These are phyloP conservation scores for Sclerotinia trifoliorum DNA, from an alignment of 2,329 filamentous ascomycete species.

Conservation along the genomic window DNA sequence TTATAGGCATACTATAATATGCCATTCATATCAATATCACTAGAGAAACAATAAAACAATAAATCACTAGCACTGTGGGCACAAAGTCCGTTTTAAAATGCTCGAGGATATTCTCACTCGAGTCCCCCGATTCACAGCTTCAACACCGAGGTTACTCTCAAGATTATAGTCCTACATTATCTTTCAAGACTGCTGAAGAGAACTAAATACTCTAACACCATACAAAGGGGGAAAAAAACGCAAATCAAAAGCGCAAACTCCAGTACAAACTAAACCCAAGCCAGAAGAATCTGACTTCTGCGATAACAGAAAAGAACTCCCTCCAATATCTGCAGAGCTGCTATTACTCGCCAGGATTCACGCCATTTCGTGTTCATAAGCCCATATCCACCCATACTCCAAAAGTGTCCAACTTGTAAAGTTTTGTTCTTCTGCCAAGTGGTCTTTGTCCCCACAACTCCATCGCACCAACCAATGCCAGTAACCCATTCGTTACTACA, in stretches of 20 bases:
- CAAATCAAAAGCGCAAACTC: neutral
- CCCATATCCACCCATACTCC: neutral
- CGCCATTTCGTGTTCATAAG: neutral
- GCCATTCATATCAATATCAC: neutral
- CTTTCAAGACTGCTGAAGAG: conserved; percentile 1
- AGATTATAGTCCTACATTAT: neutral
- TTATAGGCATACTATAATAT: neutral
- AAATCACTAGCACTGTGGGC: neutral
- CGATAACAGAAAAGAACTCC: neutral
- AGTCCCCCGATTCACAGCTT: neutral
- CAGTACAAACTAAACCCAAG: neutral
- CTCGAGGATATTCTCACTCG: neutral
- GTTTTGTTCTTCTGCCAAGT: neutral
- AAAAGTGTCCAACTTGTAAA: neutral
- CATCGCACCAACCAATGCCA: neutral
- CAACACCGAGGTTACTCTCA: neutral
- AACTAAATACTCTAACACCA: neutral
- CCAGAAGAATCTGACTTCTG: neutral
- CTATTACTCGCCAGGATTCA: neutral
- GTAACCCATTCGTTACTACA: neutral
- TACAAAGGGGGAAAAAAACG: neutral
- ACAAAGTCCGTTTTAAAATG: neutral
- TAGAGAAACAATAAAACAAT: neutral
- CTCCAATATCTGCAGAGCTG: neutral
- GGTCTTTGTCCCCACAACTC: neutral